Conservation (phyloP, 495 filamentous ascomycete genomes). For the Annulohypoxylon stygium region DNA sequence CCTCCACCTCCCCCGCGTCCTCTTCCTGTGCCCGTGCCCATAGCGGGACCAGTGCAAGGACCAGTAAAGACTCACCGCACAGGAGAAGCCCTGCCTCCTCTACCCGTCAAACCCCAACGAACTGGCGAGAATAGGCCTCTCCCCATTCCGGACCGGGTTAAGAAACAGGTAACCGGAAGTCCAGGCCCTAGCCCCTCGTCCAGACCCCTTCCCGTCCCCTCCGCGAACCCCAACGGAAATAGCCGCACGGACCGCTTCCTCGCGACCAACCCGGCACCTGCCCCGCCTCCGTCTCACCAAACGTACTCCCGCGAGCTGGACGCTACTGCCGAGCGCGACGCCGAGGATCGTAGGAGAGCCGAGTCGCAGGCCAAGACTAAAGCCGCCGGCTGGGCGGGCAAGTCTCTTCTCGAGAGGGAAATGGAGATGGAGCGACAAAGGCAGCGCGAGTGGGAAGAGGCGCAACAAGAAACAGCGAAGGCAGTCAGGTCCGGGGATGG, state of each 20-base stretch:
- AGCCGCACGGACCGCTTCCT: conserved; percentile 62
- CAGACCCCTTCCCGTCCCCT: conserved; percentile 51
- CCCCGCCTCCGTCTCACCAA: conserved; percentile 48
- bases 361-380: conserved; percentile 76
- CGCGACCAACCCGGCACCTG: conserved; percentile 57
- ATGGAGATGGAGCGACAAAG: conserved; percentile 96
- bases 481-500: conserved; percentile 64
- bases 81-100: conserved; percentile 50
- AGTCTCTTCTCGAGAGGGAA: conserved; percentile 90
- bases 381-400: conserved; percentile 80
- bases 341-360: conserved; percentile 74
- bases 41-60: conserved; percentile 5
- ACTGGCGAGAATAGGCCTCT: conserved; percentile 56
- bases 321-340: conserved; percentile 73
- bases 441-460: conserved; percentile 94
- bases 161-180: conserved; percentile 44
- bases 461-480: conserved; percentile 78
- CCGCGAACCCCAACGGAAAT: conserved; percentile 47
- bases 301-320: conserved; percentile 71
- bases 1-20: conserved; percentile 60
- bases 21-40: conserved; percentile 42
- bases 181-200: conserved; percentile 44
- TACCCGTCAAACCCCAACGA: conserved; percentile 52
- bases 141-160: conserved; percentile 48
- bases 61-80: conserved; percentile 55